phyloP scores from a whole-genome alignment of 1,284 basidiomycete genomes.

The Heimioporus punctisporus region DNA sequence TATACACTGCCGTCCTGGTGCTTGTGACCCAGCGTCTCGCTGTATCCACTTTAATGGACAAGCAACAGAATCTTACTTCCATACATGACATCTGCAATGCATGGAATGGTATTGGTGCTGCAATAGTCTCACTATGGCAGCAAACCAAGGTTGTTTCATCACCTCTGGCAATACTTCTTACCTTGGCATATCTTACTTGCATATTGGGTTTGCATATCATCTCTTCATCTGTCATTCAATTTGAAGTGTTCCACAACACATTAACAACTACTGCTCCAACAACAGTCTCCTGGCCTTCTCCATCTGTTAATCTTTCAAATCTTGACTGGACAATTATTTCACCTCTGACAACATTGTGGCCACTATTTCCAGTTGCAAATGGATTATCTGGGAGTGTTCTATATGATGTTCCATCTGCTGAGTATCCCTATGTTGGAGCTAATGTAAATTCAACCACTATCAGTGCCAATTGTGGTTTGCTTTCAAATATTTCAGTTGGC shows the following conservation, averaged over 20 bases:
- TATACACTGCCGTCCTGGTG: conserved; percentile 14
- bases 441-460: conserved; percentile 11
- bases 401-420: conserved; percentile 10
- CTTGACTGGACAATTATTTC: conserved; percentile 5
- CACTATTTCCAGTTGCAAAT: conserved; percentile 3
- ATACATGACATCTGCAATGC: not conserved
- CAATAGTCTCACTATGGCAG: conserved; percentile 13
- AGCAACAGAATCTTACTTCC: not conserved
- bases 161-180: not conserved
- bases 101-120: not conserved
- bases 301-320: not conserved
- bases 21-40: conserved; percentile 9
- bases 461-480: conserved; percentile 11
- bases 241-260: conserved; percentile 11
- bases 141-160: conserved; percentile 12
- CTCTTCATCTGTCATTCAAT: conserved; percentile 23
- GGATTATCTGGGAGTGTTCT: conserved; percentile 11
- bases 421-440: conserved; percentile 2
- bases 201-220: conserved; percentile 10
- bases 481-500: conserved; percentile 1
- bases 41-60: not conserved
- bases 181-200: not conserved
- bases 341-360: not conserved
- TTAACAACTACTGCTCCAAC: not conserved
- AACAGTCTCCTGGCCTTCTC: conserved; percentile 4